phyloP scores from a whole-genome alignment of 2,329 filamentous ascomycete genomes.

The Colletotrichum zoysiae region DNA sequence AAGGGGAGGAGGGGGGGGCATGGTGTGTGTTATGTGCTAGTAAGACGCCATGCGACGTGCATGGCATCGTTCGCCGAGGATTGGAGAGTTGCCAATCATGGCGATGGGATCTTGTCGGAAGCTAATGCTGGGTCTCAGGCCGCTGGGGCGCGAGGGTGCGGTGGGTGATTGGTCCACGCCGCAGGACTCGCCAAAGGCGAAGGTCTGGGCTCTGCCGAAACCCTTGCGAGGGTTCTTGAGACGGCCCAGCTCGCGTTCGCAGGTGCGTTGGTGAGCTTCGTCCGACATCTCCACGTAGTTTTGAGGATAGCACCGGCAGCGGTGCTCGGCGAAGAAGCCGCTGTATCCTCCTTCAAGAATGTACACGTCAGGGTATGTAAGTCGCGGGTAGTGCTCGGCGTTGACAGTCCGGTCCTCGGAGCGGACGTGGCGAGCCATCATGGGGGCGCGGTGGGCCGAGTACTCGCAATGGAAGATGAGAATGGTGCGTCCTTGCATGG shows the following conservation, averaged over 20 bases:
- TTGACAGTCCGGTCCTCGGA: conserved; percentile 89
- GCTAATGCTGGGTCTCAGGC: conserved; percentile 48
- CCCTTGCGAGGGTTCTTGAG: conserved; percentile 88
- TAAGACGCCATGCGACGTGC: conserved; percentile 75
- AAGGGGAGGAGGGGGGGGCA: conserved; percentile 26
- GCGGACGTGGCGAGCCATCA: conserved; percentile 95
- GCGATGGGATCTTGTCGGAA: conserved; percentile 56
- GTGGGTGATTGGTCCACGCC: conserved; percentile 70
- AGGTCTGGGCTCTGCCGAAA: conserved; percentile 89
- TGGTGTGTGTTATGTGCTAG: conserved; percentile 52
- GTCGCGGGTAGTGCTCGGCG: conserved; percentile 84
- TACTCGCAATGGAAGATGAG: conserved; percentile 98
- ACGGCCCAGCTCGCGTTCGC: conserved; percentile 93
- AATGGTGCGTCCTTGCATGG: conserved; percentile 78
- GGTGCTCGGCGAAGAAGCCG: conserved; percentile 86
- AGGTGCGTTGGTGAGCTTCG: conserved; percentile 90
- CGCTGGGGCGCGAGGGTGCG: conserved; percentile 55
- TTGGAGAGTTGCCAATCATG: conserved; percentile 60
- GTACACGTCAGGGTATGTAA: conserved; percentile 97
- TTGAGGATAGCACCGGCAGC: conserved; percentile 87
- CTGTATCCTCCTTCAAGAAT: conserved; percentile 98
- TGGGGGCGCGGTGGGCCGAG: conserved; percentile 93
- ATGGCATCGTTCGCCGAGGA: conserved; percentile 65
- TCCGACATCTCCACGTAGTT: conserved; percentile 98
- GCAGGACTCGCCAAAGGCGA: conserved; percentile 82